phyloP scores from a whole-genome alignment of 1,284 basidiomycete species.

The Farysia itapuensis region DNA sequence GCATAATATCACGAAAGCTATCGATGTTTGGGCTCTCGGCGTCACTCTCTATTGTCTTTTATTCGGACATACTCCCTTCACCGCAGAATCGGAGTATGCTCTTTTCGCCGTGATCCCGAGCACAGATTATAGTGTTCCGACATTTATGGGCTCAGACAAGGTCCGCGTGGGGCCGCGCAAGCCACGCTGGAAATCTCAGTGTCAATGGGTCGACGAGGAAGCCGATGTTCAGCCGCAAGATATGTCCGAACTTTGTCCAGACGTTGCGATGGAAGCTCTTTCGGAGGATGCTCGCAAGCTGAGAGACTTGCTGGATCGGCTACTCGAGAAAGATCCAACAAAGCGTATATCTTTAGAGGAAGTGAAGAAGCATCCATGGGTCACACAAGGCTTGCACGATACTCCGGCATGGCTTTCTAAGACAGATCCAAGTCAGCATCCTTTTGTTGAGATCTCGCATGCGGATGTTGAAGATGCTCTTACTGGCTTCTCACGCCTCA shows the following conservation, averaged over 20 bases:
- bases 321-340: slow-evolving; percentile 80
- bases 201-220: slow-evolving; percentile 46
- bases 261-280: slow-evolving; percentile 11
- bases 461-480: slow-evolving; percentile 76
- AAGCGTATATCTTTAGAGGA: slow-evolving; percentile 79
- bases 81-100: slow-evolving; percentile 71
- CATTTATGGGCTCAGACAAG: slow-evolving; percentile 74
- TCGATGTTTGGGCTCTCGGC: slow-evolving; percentile 99
- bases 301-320: slow-evolving; percentile 71
- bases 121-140: slow-evolving; percentile 73
- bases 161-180: slow-evolving; percentile 58
- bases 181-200: slow-evolving; percentile 37
- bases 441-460: slow-evolving; percentile 72
- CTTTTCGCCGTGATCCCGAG: slow-evolving; percentile 83
- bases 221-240: slow-evolving; percentile 26
- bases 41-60: slow-evolving; percentile 93
- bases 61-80: slow-evolving; percentile 79
- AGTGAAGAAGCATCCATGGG: slow-evolving; percentile 82
- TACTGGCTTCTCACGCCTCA: slow-evolving; percentile 53
- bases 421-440: slow-evolving; percentile 69
- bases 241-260: slow-evolving; percentile 23
- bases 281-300: slow-evolving; percentile 59
- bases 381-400: slow-evolving; percentile 66
- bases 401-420: slow-evolving; percentile 76
- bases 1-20: slow-evolving; percentile 75